A percentile compares a stretch with the other conserved stretches of the same genome.
Evolutionary conservation across 495 filamentous ascomycete genomes (phyloP).

Genomic region (Penicillium dipodomyicola): DNA sequence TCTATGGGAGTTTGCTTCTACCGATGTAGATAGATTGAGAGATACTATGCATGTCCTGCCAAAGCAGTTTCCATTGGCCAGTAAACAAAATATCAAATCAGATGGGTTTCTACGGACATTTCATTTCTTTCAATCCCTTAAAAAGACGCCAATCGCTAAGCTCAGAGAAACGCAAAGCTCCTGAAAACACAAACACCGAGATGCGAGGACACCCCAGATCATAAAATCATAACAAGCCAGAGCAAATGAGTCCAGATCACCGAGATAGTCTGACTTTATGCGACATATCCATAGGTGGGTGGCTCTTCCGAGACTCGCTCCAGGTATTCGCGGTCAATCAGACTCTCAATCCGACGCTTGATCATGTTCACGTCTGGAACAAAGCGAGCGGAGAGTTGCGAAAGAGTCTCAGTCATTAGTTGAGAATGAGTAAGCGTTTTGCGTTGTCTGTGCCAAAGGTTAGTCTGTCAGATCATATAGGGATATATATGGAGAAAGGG

Average conservation of each 20-base stretch:
- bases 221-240: conserved; percentile 9
- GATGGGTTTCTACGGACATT: conserved; percentile 7
- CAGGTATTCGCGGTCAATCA: conserved; percentile 93
- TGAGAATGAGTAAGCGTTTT: conserved; percentile 78
- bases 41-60: background rate
- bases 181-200: conserved; percentile 2
- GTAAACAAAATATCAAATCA: background rate
- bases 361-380: conserved; percentile 86
- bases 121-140: conserved; percentile 10
- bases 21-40: background rate
- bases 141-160: conserved; percentile 35
- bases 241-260: background rate
- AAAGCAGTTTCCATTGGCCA: background rate
- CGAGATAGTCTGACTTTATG: conserved; percentile 31
- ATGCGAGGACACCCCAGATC: conserved; percentile 8
- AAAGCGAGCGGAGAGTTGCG: conserved; percentile 75
- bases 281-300: conserved; percentile 77
- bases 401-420: conserved; percentile 80
- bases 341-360: conserved; percentile 88
- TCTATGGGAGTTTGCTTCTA: background rate
- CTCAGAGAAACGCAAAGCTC: conserved; percentile 11
- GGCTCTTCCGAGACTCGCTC: conserved; percentile 74
- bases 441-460: conserved; percentile 71
- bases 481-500: background rate
- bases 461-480: conserved; percentile 8